phyloP scores from a whole-genome alignment of 1,284 basidiomycete genomes.

The Trichosporon asahii region DNA sequence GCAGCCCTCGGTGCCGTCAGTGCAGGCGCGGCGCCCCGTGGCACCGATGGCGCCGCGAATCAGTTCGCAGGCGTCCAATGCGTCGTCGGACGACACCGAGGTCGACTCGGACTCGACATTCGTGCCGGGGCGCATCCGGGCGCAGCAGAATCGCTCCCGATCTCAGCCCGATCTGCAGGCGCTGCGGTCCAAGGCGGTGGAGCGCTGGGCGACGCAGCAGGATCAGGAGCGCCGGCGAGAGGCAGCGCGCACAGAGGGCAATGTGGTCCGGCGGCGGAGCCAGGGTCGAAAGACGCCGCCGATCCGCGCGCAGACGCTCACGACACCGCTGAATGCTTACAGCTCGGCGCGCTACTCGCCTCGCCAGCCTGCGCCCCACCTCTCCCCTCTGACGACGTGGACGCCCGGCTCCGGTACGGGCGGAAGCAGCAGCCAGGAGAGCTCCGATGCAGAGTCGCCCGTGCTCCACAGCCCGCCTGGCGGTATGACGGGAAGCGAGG shows the following conservation, averaged over 20 bases:
- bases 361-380: background rate
- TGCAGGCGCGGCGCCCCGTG: background rate
- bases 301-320: background rate
- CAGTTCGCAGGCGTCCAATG: conserved; percentile 6
- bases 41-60: background rate
- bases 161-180: conserved; percentile 45
- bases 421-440: background rate
- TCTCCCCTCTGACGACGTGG: background rate
- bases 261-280: conserved; percentile 18
- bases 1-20: background rate
- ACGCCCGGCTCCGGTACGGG: background rate
- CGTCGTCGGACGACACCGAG: conserved; percentile 30
- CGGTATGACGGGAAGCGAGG: conserved; percentile 37
- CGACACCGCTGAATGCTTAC: background rate
- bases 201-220: conserved; percentile 33
- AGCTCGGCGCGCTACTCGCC: background rate
- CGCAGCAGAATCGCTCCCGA: conserved; percentile 27
- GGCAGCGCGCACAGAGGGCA: background rate
- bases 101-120: conserved; percentile 40
- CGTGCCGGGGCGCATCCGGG: conserved; percentile 28
- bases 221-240: conserved; percentile 13
- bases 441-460: conserved; percentile 27
- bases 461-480: conserved; percentile 23
- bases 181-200: conserved; percentile 34
- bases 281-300: conserved; percentile 29